These are phyloP conservation scores for Oehlia diaphana DNA, from an alignment of 192 early-diverging fungal genomes.

Conservation along the genomic window DNA sequence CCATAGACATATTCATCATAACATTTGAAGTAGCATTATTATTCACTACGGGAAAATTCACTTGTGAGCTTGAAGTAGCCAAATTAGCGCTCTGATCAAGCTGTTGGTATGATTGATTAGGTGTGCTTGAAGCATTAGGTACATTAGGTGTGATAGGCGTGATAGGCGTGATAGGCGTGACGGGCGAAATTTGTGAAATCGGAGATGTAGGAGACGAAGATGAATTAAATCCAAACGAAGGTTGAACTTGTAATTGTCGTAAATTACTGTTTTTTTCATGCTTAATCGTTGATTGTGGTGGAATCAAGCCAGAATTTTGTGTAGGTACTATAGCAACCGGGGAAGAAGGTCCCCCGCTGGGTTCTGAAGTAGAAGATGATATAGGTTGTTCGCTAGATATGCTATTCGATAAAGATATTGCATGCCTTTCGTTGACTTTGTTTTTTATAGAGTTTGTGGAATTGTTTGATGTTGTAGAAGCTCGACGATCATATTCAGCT, in stretches of 20 bases:
- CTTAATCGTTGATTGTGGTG: slow-evolving; percentile 2
- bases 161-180: background rate
- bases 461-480: background rate
- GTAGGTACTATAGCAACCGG: background rate
- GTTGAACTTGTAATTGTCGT: slow-evolving; percentile 3
- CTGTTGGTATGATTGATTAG: background rate
- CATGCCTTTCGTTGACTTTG: slow-evolving; percentile 18
- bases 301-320: background rate
- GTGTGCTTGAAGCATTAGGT: background rate
- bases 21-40: slow-evolving; percentile 1
- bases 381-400: slow-evolving; percentile 33
- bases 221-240: background rate
- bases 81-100: background rate
- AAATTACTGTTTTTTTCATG: slow-evolving; percentile 9
- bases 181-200: slow-evolving; percentile 3
- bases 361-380: slow-evolving; percentile 30
- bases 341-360: slow-evolving; percentile 22
- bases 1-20: slow-evolving; percentile 17
- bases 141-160: background rate
- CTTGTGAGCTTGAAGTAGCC: background rate
- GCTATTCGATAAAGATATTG: slow-evolving; percentile 36
- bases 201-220: background rate
- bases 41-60: background rate
- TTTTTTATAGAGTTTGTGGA: slow-evolving; percentile 24
- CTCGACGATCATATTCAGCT: slow-evolving; percentile 38